phyloP scores from a whole-genome alignment of 2,329 filamentous ascomycete species.

The Cladosporium oxysporum region DNA sequence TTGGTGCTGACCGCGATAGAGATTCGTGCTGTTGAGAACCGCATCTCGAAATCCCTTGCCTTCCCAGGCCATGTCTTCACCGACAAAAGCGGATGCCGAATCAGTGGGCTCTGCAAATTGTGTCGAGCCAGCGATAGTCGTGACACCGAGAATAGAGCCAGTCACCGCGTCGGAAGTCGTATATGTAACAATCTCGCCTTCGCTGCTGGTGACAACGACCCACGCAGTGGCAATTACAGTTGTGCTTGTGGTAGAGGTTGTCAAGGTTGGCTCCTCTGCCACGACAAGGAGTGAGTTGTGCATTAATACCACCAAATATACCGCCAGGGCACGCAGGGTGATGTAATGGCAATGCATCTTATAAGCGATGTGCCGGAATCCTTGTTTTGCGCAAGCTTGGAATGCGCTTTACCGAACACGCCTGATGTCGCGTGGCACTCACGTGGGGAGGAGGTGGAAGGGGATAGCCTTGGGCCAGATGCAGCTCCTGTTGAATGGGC shows the following conservation, averaged over 20 bases:
- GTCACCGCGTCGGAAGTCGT: conserved; percentile 20
- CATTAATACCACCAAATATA: conserved; percentile 22
- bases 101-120: conserved; percentile 8
- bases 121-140: conserved; percentile 10
- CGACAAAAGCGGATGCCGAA: neutral
- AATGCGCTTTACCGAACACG: conserved; percentile 4
- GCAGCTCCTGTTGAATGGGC: conserved; percentile 5
- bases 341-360: conserved; percentile 20
- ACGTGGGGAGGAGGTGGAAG: neutral
- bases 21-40: conserved; percentile 38
- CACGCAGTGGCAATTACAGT: conserved; percentile 25
- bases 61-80: conserved; percentile 23
- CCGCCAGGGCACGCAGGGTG: conserved; percentile 25
- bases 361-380: conserved; percentile 15
- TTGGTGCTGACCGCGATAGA: conserved; percentile 30
- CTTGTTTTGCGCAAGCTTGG: conserved; percentile 15
- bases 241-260: conserved; percentile 27
- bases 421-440: conserved; percentile 8
- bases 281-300: conserved; percentile 18
- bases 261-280: conserved; percentile 24
- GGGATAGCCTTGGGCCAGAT: neutral
- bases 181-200: conserved; percentile 17
- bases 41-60: conserved; percentile 23
- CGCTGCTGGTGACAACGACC: conserved; percentile 26
- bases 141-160: conserved; percentile 10